Percentiles rank a stretch among this genome's conserved stretches.
phyloP scores from a whole-genome alignment of 345 rosid species.

The Mallotus nudiflorus region DNA sequence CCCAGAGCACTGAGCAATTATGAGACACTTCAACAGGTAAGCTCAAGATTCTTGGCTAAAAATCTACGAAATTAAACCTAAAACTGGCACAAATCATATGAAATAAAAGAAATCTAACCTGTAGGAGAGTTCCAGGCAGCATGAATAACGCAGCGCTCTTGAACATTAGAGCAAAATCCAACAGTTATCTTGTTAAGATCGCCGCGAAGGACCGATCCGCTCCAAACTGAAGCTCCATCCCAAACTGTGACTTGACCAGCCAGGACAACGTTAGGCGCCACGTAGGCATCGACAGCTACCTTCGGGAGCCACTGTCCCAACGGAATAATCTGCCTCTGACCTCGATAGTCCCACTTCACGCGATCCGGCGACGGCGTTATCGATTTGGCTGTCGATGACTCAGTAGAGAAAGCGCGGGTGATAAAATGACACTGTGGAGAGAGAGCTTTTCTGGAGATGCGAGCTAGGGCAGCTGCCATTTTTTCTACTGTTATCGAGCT shows the following conservation, averaged over 20 bases:
- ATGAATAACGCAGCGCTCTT: conserved; percentile 89
- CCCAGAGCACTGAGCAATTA: neutral
- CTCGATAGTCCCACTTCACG: conserved; percentile 95
- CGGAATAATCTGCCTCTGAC: conserved; percentile 89
- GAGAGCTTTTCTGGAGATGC: conserved; percentile 19
- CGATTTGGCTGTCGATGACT: conserved; percentile 34
- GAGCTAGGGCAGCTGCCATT: conserved; percentile 28
- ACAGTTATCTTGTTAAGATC: conserved; percentile 94
- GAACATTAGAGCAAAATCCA: conserved; percentile 92
- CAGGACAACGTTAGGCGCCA: conserved; percentile 84
- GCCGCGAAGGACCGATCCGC: conserved; percentile 86
- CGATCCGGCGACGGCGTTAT: conserved; percentile 74
- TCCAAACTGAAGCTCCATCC: conserved; percentile 95
- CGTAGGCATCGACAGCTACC: conserved; percentile 95
- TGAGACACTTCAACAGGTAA: neutral
- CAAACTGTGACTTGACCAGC: conserved; percentile 87
- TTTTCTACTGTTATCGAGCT: neutral
- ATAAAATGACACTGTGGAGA: conserved; percentile 11
- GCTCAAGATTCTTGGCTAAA: neutral
- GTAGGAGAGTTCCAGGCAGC: conserved; percentile 98
- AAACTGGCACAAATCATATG: neutral
- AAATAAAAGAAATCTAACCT: conserved; percentile 40
- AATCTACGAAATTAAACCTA: neutral
- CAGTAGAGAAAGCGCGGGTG: conserved; percentile 18
- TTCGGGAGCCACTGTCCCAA: conserved; percentile 93